phyloP scores from a whole-genome alignment of 139 green algal species.

The Marvania coccoides region DNA sequence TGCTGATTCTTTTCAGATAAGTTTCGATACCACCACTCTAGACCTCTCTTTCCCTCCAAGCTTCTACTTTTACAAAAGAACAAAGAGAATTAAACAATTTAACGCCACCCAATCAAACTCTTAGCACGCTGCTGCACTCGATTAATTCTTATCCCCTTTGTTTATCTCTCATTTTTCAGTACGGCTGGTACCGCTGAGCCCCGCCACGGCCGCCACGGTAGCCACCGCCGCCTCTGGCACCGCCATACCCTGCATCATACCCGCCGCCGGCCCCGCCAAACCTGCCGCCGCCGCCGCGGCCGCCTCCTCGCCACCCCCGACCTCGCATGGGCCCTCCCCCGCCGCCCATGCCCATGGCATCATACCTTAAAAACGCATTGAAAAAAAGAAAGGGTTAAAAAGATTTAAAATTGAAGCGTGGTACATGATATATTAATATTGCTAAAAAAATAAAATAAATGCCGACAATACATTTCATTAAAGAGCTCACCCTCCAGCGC shows the following conservation, averaged over 20 bases:
- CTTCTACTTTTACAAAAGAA: not conserved
- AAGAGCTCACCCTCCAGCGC: not conserved
- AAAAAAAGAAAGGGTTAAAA: no score
- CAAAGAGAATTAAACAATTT: not conserved
- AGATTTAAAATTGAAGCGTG: no score
- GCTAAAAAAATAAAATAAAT: no score
- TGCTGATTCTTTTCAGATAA: no score
- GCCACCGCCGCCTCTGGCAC: constrained; percentile 6
- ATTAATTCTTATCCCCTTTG: not conserved
- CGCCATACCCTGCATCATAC: no score
- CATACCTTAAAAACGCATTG: no score
- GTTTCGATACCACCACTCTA: no score
- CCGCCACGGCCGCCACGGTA: constrained; percentile 2
- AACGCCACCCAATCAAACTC: no score
- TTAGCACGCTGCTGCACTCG: no score
- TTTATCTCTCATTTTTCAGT: constrained; percentile 12
- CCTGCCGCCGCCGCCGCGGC: constrained; percentile 1
- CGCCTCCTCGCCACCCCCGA: not conserved
- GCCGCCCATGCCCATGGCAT: not conserved
- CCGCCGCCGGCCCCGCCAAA: not conserved
- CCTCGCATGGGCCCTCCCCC: not conserved
- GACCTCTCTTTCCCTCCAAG: no score
- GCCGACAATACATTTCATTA: no score
- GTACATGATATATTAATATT: no score
- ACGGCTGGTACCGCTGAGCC: constrained; percentile 26